Evolutionary conservation across 148 eudicot species (phyloP), one percentile per base, ranked within the genome.

Genomic region (Pouteria glomerata): DNA sequence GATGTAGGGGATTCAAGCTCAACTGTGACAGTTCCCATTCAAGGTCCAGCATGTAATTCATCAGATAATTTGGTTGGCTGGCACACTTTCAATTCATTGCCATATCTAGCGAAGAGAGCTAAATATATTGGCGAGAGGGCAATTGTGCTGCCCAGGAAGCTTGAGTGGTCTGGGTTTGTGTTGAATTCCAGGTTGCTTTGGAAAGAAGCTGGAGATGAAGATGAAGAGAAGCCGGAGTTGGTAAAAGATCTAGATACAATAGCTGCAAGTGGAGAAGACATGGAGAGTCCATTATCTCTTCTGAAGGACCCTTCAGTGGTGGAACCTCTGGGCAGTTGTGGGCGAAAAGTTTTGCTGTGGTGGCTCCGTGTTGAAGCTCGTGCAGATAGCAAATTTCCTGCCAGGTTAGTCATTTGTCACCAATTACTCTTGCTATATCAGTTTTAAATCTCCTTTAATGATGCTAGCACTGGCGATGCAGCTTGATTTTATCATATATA

Each of bases 301-400:
- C 71, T 95, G 66, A 88, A 78, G 66, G 89, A 91, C 57, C 60
- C 82, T 31, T 86, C 97, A 33, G 85, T 84, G 48, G 94, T 95
- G 60, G 97, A 95, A 85, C 96, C 99, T 56, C 90, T 95, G 45
- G 99, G 97, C 47, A 83, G 85, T 67, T 95, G 99, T 82, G 99
- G 99, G 61, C 90, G 96, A 65, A 95, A 91, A 73, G 85, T 91
- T 74, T 73, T 95, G 90, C 80, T 91, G 63, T 95, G 99, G 99
- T 95, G 99, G 99, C 90, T 91, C 60, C 99, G 99, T 73, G 97
- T 88, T 72, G 99, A 95, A 83, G 99, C 99, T 64, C 91, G 97
- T 35, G 88, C 93, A 50, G 99, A 95, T 65, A 91, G 99, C 87
- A 89, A 88, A 79, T 95, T 89, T 55, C 99, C 99, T 48, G 62